Evolutionary conservation across 768 basidiomycete genomes (phyloP), one percentile per base, ranked within the genome.

Genomic region (Lentinula sp.): DNA sequence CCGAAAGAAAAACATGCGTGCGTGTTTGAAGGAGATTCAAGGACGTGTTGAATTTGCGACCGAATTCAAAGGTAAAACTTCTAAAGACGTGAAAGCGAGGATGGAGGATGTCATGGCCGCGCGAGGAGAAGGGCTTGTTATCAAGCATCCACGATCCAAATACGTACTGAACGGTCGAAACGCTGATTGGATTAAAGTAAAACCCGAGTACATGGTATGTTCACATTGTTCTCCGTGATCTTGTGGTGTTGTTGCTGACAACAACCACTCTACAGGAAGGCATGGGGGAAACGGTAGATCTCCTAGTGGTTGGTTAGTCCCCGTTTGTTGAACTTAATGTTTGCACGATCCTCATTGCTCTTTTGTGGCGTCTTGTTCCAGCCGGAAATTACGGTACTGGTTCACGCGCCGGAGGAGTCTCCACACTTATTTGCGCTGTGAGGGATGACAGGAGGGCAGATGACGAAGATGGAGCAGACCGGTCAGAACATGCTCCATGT

Each of bases 141-240:
- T 98, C 62, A 99, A 99, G 71, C 88, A 94, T 65, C 87, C 88
- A 0, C 74, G 82, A 23, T 84, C 89, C 0, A 81, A 86, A 63
- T 99, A 99, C 71, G 78, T 85, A 11, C 75, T 97, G 46, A 95
- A 95, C 66, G 93, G 91, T 1, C 80, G 97, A 61, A 93, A 90
- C 66, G 83, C 86, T 70, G 89, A 92, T 66, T 99, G 97, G 96
- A 85, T 96, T 68, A 99, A 99, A 76, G 88, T 94, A 23, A 92
- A 93, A 67, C 90, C 90, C 1, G 91, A 93, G 70, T 94, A 92
- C 65, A 90, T 91, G 86, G 91, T 90, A 65, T 56, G 75, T 69
- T 23, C 7, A 40, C 4, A 43, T 16, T 52, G 39, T 1, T n/a
- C 18, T n/a, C 18, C 52, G 37, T 60, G 32, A 9, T 34, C 39